Conservation (phyloP, 2,329 filamentous ascomycete species). For the Elsinoe ampelina region DNA sequence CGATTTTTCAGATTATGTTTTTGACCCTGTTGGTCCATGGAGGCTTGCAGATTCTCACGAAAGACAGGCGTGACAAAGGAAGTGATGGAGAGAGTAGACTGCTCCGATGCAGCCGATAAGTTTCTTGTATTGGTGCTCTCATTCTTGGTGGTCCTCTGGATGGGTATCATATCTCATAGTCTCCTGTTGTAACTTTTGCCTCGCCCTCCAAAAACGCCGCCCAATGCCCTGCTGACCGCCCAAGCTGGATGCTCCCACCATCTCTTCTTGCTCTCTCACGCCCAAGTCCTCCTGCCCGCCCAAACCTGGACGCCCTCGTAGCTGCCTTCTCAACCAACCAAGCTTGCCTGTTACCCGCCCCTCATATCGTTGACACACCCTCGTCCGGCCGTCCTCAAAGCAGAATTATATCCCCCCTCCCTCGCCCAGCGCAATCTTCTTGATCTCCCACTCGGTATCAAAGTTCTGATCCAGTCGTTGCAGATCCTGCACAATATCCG, state of each 20-base stretch:
- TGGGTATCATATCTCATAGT: not conserved
- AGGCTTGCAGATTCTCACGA: too few relatives aligned
- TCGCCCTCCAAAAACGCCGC: not conserved
- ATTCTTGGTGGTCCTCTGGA: not conserved
- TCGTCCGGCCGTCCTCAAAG: not conserved
- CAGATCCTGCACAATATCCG: slow-evolving; percentile 72
- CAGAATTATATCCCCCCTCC: not conserved
- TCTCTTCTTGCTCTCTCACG: not conserved
- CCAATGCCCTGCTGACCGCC: not conserved
- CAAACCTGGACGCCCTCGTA: too few relatives aligned
- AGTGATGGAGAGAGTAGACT: not conserved
- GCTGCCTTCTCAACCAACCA: too few relatives aligned
- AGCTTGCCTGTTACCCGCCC: too few relatives aligned
- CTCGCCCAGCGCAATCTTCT: slow-evolving; percentile 56
- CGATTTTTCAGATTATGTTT: too few relatives aligned
- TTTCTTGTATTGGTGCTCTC: not conserved
- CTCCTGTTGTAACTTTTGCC: not conserved
- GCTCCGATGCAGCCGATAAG: not conserved
- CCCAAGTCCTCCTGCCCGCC: too few relatives aligned
- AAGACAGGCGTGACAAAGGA: too few relatives aligned
- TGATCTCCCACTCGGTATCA: slow-evolving; percentile 81
- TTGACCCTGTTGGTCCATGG: too few relatives aligned
- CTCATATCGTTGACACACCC: not conserved
- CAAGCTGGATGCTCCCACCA: not conserved
- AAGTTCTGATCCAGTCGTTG: slow-evolving; percentile 77